Evolutionary conservation across 345 rosid species (phyloP), one percentile per base, ranked within the genome.

Genomic region (Cardiospermum halicacabum): DNA sequence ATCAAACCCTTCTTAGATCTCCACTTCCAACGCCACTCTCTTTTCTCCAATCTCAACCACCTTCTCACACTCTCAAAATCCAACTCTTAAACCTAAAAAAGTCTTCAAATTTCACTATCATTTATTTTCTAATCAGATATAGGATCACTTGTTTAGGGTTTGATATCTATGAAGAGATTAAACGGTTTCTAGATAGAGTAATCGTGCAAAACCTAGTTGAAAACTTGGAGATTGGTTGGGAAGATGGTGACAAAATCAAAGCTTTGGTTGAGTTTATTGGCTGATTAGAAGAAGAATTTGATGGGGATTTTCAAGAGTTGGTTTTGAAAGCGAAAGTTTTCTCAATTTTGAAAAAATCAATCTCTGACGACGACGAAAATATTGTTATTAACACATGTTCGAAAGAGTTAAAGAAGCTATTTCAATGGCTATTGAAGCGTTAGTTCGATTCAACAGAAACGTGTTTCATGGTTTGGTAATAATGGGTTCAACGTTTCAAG

Each of bases 381-480:
- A n/a, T n/a, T n/a, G n/a, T n/a, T n/a, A n/a, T n/a, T n/a, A n/a
- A n/a, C n/a, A 37, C 55, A 4, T 54, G 80, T 45, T 67, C 80
- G 0, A 68, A 16, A 67, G 53, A 56, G 51, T 76, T 15, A 60
- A 71, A 48, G 88, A 83, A 40, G 70, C 66, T 16, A 65, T 54
- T 10, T 80, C 76, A 3, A 42, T 54, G 10, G 78, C 71, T 5
- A 56, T 85, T 8, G 77, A 73, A 24, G 74, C 72, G 26, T 69
- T 85, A 40, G 81, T 81, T 31, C 47, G 60, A 47, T 85, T 85
- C 69, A 85, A 85, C 34, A 72, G 77, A 51, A 76, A 85, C 51
- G 86, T 85, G 39, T 85, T 81, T 48, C 88, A 81, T 24, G 86
- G 88, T 12, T 37, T 85, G 60, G 84, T 85, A 65, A 56, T 85